Evolutionary conservation across 2,329 filamentous ascomycete genomes (phyloP).

Genomic region (Penicillium hordei): DNA sequence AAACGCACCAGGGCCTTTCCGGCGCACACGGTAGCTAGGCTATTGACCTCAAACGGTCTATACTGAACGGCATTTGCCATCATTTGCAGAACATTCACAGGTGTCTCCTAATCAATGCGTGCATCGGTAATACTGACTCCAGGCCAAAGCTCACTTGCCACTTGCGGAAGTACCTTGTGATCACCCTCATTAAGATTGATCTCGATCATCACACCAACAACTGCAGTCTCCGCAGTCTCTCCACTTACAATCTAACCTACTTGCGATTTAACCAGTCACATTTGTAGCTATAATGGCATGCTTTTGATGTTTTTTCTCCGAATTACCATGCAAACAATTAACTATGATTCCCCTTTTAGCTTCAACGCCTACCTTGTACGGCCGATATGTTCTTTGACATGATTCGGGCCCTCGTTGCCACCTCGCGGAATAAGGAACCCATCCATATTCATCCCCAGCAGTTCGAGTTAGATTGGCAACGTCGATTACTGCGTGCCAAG

Average conservation of each 20-base stretch:
- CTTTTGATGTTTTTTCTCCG: no score
- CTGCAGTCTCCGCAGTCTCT: no score
- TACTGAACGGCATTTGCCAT: constrained; percentile 75
- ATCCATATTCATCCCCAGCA: no score
- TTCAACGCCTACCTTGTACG: no score
- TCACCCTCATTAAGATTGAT: constrained; percentile 91
- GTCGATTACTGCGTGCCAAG: not conserved
- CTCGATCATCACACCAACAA: constrained; percentile 70
- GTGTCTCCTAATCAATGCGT: constrained; percentile 90
- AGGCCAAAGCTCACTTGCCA: constrained; percentile 72
- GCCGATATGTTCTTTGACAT: no score
- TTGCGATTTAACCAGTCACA: no score
- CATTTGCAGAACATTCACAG: constrained; percentile 65
- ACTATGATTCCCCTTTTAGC: no score
- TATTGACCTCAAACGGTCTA: constrained; percentile 55
- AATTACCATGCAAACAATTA: no score
- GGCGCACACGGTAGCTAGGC: not conserved
- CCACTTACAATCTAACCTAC: no score
- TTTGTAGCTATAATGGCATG: no score
- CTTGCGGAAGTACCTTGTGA: constrained; percentile 83
- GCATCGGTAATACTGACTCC: constrained; percentile 94
- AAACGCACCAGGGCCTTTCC: not conserved
- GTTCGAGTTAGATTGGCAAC: not conserved
- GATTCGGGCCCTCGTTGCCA: no score
- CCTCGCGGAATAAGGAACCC: no score